Conservation (phyloP, 2,329 filamentous ascomycete species). For the Microthyrium microscopicum region DNA sequence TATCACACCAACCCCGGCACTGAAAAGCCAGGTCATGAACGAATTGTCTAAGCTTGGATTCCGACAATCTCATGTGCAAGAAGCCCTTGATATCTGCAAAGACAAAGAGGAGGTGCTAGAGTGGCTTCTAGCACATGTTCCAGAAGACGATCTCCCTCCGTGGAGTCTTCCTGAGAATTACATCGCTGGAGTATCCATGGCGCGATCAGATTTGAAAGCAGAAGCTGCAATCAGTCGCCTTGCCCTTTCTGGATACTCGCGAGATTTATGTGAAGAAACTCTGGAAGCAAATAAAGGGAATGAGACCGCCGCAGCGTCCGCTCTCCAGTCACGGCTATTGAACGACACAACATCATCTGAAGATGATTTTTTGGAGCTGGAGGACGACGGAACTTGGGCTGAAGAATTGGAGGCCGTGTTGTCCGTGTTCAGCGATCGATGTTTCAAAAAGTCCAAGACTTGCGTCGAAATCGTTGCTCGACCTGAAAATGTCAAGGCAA, state of each 20-base stretch:
- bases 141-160: slow-evolving; percentile 83
- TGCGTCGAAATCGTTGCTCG: slow-evolving; percentile 38
- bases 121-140: slow-evolving; percentile 92
- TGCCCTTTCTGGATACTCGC: slow-evolving; percentile 66
- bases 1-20: slow-evolving; percentile 42
- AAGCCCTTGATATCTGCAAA: slow-evolving; percentile 75
- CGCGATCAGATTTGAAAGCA: slow-evolving; percentile 60
- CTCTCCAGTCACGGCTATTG: slow-evolving; percentile 56
- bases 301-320: slow-evolving; percentile 61
- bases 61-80: slow-evolving; percentile 72
- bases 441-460: slow-evolving; percentile 38
- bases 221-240: slow-evolving; percentile 74
- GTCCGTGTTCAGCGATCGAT: slow-evolving; percentile 69
- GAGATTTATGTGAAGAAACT: slow-evolving; percentile 65
- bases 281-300: slow-evolving; percentile 54
- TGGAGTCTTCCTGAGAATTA: slow-evolving; percentile 91
- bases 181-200: slow-evolving; percentile 75
- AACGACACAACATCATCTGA: slow-evolving; percentile 24
- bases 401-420: slow-evolving; percentile 74
- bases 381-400: slow-evolving; percentile 47
- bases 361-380: slow-evolving; percentile 22
- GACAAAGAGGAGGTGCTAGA: slow-evolving; percentile 85
- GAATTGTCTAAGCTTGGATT: slow-evolving; percentile 72
- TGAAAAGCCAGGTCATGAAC: slow-evolving; percentile 45
- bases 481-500: slow-evolving; percentile 15